Conservation (phyloP, 2,329 filamentous ascomycete genomes). For the Grosmannia penicillata region DNA sequence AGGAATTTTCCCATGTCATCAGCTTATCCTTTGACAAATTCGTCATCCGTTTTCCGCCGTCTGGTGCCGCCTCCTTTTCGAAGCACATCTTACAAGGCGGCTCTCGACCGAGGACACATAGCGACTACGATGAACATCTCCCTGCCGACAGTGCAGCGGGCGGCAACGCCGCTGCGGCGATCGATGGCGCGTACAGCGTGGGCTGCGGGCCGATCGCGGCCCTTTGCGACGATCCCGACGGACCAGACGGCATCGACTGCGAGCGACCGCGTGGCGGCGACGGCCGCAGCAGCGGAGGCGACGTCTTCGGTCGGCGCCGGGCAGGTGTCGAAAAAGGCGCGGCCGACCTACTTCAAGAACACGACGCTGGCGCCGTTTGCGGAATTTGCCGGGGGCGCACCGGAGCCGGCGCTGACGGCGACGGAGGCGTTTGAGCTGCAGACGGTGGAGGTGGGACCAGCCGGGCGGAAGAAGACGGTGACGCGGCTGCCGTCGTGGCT, state of each 20-base stretch:
- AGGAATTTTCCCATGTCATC: background rate
- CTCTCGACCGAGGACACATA: background rate
- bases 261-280: conserved; percentile 31
- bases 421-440: conserved; percentile 44
- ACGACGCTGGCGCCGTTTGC: conserved; percentile 39
- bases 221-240: background rate
- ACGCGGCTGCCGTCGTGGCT: conserved; percentile 82
- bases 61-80: too few species aligned
- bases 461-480: conserved; percentile 46
- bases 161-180: conserved; percentile 8
- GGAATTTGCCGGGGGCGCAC: conserved; percentile 35
- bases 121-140: too few species aligned
- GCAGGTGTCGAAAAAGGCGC: conserved; percentile 8
- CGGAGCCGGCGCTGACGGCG: conserved; percentile 27
- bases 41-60: too few species aligned
- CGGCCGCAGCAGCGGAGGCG: conserved; percentile 9
- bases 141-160: conserved; percentile 4
- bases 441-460: conserved; percentile 49
- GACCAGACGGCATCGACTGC: conserved; percentile 11
- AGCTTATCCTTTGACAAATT: background rate
- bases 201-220: background rate
- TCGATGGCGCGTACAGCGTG: conserved; percentile 1
- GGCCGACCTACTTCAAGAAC: conserved; percentile 46
- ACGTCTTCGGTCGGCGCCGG: conserved; percentile 8
- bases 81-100: too few species aligned